Conservation (phyloP, 805 yeast genomes). For the Scheffersomyces ergatensis region DNA sequence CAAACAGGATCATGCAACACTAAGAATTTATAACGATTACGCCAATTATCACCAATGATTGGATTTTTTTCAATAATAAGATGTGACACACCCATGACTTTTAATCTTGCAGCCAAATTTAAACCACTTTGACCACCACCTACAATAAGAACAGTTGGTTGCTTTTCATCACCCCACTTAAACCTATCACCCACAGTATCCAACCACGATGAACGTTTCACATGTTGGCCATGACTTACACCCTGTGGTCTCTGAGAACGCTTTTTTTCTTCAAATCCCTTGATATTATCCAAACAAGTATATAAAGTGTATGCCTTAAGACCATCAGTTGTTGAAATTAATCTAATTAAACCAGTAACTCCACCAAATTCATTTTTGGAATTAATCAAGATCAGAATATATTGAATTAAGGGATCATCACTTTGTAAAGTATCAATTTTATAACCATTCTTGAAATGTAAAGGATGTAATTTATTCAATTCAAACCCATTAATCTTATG, state of each 20-base stretch:
- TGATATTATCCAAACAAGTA: conserved; percentile 31
- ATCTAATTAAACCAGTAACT: conserved; percentile 29
- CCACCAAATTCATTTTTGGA: conserved; percentile 28
- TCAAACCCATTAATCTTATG: conserved; percentile 22
- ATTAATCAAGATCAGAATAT: conserved; percentile 29
- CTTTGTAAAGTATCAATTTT: conserved; percentile 22
- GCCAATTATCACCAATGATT: conserved; percentile 47
- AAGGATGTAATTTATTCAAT: conserved; percentile 25
- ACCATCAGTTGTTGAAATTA: conserved; percentile 24
- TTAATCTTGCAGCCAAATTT: conserved; percentile 41
- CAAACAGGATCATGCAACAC: conserved; percentile 47
- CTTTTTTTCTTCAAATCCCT: conserved; percentile 27
- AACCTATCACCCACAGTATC: conserved; percentile 29
- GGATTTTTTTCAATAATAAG: conserved; percentile 36
- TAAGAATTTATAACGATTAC: conserved; percentile 42
- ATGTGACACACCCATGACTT: conserved; percentile 37
- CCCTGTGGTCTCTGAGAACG: conserved; percentile 33
- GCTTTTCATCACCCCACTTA: conserved; percentile 25
- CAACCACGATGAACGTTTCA: conserved; percentile 36
- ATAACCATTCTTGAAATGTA: conserved; percentile 26
- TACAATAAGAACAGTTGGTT: conserved; percentile 43
- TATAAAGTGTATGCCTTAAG: conserved; percentile 30
- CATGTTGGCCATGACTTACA: conserved; percentile 37
- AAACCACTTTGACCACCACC: conserved; percentile 51
- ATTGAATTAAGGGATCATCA: conserved; percentile 28